Percentiles rank a stretch among this genome's conserved stretches.
Conservation (phyloP, 192 early-diverging fungal species). For the Spizellomyces punctatus region DNA sequence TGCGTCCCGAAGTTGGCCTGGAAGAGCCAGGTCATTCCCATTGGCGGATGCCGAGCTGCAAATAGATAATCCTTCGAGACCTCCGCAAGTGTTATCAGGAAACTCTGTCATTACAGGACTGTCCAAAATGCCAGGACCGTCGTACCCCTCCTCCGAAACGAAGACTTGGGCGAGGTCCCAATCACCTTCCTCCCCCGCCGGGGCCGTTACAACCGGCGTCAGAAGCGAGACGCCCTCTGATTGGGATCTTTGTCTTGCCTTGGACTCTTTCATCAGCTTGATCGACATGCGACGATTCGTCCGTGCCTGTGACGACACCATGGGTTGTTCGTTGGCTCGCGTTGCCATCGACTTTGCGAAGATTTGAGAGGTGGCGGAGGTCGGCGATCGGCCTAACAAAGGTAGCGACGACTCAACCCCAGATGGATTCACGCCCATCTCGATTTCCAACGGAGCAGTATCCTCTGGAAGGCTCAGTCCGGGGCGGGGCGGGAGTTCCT, state of each 20-base stretch:
- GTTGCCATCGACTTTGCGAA: conserved; percentile 11
- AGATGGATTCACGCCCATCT: conserved; percentile 23
- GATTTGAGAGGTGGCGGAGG: conserved; percentile 24
- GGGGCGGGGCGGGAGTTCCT: conserved; percentile 27
- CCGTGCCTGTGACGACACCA: conserved; percentile 35
- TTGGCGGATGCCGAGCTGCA: conserved; percentile 4
- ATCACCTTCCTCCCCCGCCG: no score
- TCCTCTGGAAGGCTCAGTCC: conserved; percentile 17
- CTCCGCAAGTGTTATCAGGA: background rate
- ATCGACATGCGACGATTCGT: conserved; percentile 53
- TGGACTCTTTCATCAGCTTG: conserved; percentile 45
- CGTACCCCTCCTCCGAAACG: no score
- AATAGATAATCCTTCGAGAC: conserved; percentile 12
- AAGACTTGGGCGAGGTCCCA: no score
- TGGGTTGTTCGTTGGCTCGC: conserved; percentile 37
- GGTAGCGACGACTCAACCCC: conserved; percentile 40
- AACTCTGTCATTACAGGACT: conserved; percentile 1
- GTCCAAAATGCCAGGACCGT: background rate
- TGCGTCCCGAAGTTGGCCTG: background rate
- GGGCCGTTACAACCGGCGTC: no score
- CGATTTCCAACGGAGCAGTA: conserved; percentile 28
- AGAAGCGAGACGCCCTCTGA: no score
- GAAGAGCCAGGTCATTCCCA: background rate
- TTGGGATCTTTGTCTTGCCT: no score
- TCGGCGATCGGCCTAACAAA: conserved; percentile 49